These are phyloP conservation scores for Ceratocystiopsis brevicomis DNA, from an alignment of 2,329 filamentous ascomycete species.

Conservation along the genomic window DNA sequence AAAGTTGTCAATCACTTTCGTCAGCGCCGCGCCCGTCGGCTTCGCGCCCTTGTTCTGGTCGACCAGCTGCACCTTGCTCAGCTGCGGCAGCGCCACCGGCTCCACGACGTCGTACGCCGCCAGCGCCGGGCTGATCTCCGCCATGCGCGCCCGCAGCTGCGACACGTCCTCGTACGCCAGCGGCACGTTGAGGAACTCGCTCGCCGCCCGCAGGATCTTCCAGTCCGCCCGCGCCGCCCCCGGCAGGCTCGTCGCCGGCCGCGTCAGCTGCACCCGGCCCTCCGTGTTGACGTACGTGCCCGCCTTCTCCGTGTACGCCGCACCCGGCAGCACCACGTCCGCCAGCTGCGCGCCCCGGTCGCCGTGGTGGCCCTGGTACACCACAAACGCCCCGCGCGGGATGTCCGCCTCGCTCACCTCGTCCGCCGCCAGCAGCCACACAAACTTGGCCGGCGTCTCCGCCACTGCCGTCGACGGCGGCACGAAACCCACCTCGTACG, in stretches of 20 bases:
- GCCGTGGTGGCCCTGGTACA: constrained; percentile 97
- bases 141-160: constrained; percentile 77
- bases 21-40: constrained; percentile 52
- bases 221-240: constrained; percentile 89
- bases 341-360: constrained; percentile 84
- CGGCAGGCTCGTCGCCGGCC: constrained; percentile 71
- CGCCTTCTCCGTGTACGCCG: constrained; percentile 91
- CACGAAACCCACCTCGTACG: constrained; percentile 90
- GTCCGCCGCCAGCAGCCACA: constrained; percentile 93
- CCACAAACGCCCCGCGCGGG: constrained; percentile 85
- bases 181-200: constrained; percentile 73
- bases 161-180: constrained; percentile 89
- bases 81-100: constrained; percentile 48
- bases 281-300: constrained; percentile 97
- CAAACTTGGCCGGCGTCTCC: constrained; percentile 74
- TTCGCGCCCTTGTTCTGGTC: constrained; percentile 87
- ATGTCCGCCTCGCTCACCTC: constrained; percentile 73
- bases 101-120: constrained; percentile 84
- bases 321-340: constrained; percentile 82
- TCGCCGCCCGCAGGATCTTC: constrained; percentile 92
- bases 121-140: constrained; percentile 80
- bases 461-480: constrained; percentile 67
- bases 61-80: constrained; percentile 88
- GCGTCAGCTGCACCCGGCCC: constrained; percentile 84
- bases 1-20: constrained; percentile 83